These are phyloP conservation scores for Agaricus subrufescens DNA, from an alignment of 768 basidiomycete species.

Conservation along the genomic window DNA sequence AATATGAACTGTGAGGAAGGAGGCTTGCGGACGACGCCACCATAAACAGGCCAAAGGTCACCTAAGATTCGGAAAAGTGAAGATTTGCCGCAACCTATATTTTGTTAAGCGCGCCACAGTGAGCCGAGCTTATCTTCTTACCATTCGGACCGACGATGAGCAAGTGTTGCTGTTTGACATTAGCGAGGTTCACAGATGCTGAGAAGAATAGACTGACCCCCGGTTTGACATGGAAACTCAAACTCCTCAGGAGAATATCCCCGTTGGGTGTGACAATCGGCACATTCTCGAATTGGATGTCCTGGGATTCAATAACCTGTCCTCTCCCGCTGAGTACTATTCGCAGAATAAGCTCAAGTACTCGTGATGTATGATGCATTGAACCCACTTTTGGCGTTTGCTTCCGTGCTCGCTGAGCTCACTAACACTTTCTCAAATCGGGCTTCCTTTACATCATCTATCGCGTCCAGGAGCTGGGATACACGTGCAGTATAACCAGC, in stretches of 20 bases:
- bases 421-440: constrained; percentile 88
- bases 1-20: constrained; percentile 85
- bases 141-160: constrained; percentile 95
- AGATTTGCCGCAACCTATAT: constrained; percentile 77
- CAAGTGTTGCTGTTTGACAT: constrained; percentile 66
- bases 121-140: constrained; percentile 17
- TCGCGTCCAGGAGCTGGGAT: constrained; percentile 82
- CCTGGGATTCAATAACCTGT: constrained; percentile 75
- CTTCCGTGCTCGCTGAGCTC: constrained; percentile 64
- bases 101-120: background rate
- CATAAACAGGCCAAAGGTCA: constrained; percentile 86
- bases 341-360: background rate
- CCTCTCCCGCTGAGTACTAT: constrained; percentile 79
- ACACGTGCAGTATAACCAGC: constrained; percentile 96
- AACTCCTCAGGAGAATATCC: constrained; percentile 77
- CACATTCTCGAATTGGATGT: constrained; percentile 89
- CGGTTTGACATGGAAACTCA: constrained; percentile 87
- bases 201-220: constrained; percentile 46
- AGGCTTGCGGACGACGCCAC: constrained; percentile 88
- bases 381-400: constrained; percentile 68
- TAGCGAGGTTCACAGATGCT: background rate
- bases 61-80: constrained; percentile 95
- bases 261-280: constrained; percentile 97
- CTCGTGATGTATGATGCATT: background rate
- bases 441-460: constrained; percentile 79